Evolutionary conservation across 768 basidiomycete genomes (phyloP).

Genomic region (Pisolithus marmoratus): DNA sequence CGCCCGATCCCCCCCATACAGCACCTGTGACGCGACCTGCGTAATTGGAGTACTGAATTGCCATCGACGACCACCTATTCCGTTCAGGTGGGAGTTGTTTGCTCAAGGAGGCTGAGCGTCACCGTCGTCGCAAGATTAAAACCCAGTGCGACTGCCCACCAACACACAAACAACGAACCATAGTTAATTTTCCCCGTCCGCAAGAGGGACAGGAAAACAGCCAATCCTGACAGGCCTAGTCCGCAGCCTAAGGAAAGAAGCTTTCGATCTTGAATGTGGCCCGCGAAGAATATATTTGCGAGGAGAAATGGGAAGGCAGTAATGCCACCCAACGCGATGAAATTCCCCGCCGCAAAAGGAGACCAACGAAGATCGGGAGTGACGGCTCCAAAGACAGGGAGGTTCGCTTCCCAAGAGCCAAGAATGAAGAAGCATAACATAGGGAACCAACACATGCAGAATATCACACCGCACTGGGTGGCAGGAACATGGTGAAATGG

Average conservation of each 20-base stretch:
- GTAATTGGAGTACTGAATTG: constrained; percentile 67
- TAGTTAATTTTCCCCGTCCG: constrained; percentile 36
- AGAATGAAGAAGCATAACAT: constrained; percentile 69
- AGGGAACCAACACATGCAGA: constrained; percentile 66
- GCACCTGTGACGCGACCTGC: constrained; percentile 60
- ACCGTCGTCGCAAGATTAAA: constrained; percentile 71
- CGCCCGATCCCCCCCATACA: constrained; percentile 62
- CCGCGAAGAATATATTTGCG: constrained; percentile 50
- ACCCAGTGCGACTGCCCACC: constrained; percentile 54
- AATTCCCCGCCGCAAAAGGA: constrained; percentile 62
- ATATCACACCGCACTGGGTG: constrained; percentile 46
- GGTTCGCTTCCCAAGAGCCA: constrained; percentile 63
- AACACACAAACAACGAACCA: constrained; percentile 39
- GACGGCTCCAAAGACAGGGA: constrained; percentile 52
- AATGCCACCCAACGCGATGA: constrained; percentile 63
- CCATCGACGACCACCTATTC: constrained; percentile 51
- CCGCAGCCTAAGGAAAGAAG: constrained; percentile 48
- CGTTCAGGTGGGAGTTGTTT: constrained; percentile 63
- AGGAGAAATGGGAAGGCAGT: constrained; percentile 63
- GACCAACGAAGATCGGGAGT: constrained; percentile 44
- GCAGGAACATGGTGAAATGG: constrained; percentile 14
- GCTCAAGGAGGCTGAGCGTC: constrained; percentile 58
- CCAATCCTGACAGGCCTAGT: constrained; percentile 47
- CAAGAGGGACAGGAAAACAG: constrained; percentile 46
- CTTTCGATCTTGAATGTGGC: constrained; percentile 54